phyloP scores from a whole-genome alignment of 257 asterid genomes.

The Verbena officinalis region DNA sequence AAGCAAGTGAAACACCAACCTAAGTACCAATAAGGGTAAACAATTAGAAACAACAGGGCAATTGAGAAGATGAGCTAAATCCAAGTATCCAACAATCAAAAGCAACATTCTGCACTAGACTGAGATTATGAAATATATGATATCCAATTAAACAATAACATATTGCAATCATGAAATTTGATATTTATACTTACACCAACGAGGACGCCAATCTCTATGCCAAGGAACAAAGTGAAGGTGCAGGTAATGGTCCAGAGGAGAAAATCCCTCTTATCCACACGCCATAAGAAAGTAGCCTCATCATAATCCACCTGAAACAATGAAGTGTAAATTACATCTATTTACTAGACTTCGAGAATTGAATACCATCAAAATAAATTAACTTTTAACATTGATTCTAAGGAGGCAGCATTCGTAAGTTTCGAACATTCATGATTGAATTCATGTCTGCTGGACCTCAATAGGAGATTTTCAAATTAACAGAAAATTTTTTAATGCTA shows the following conservation, averaged over 20 bases:
- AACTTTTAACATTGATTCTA: not conserved
- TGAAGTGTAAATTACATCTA: conserved; percentile 20
- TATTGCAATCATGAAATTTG: conserved; percentile 17
- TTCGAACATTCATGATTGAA: conserved; percentile 18
- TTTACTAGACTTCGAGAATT: conserved; percentile 21
- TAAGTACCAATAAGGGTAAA: conserved; percentile 37
- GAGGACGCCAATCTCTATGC: conserved; percentile 97
- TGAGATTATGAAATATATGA: conserved; percentile 7
- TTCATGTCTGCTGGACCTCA: not conserved
- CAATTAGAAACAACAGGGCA: conserved; percentile 23
- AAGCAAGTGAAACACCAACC: conserved; percentile 99
- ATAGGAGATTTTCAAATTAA: not conserved
- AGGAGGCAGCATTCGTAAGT: conserved; percentile 12
- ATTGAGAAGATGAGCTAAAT: conserved; percentile 19
- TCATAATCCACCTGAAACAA: conserved; percentile 91
- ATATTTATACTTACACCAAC: conserved; percentile 71
- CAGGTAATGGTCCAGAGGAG: conserved; percentile 90
- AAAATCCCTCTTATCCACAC: conserved; percentile 92
- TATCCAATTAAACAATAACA: conserved; percentile 12
- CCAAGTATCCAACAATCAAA: conserved; percentile 14
- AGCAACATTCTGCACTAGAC: conserved; percentile 9
- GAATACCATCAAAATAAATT: not conserved
- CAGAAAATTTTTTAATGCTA: conserved; percentile 8
- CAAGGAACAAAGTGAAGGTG: conserved; percentile 79
- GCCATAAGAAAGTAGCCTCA: conserved; percentile 91